phyloP scores from a whole-genome alignment of 345 rosid genomes.

The Salix dunnii region DNA sequence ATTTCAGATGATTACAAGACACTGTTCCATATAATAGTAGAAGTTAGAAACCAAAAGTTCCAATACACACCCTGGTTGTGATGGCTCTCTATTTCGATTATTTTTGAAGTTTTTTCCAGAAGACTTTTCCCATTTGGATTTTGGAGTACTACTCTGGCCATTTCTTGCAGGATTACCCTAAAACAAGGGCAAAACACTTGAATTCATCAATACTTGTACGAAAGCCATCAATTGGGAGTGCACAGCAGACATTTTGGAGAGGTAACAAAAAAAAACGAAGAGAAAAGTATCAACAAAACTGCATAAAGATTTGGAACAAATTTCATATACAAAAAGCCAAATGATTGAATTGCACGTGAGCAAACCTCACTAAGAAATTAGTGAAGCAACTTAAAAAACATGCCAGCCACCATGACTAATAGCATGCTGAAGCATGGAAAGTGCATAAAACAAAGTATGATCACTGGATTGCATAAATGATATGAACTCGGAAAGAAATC shows the following conservation, averaged over 20 bases:
- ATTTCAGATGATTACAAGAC: constrained; percentile 15
- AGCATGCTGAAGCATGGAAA: background rate
- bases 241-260: background rate
- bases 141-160: constrained; percentile 22
- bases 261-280: background rate
- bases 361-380: background rate
- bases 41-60: constrained; percentile 4
- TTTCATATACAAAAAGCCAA: background rate
- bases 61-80: constrained; percentile 42
- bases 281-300: background rate
- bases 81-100: constrained; percentile 31
- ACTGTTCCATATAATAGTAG: constrained; percentile 3
- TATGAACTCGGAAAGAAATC: background rate
- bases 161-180: constrained; percentile 39
- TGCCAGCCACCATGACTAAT: background rate
- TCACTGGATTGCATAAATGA: background rate
- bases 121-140: constrained; percentile 35
- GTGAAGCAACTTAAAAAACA: background rate
- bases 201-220: background rate
- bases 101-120: constrained; percentile 33
- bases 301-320: background rate
- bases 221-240: background rate
- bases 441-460: background rate
- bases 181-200: background rate
- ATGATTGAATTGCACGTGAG: background rate